Conservation (phyloP, 2,329 filamentous ascomycete genomes). For the Phyllosticta paracitricarpa region DNA sequence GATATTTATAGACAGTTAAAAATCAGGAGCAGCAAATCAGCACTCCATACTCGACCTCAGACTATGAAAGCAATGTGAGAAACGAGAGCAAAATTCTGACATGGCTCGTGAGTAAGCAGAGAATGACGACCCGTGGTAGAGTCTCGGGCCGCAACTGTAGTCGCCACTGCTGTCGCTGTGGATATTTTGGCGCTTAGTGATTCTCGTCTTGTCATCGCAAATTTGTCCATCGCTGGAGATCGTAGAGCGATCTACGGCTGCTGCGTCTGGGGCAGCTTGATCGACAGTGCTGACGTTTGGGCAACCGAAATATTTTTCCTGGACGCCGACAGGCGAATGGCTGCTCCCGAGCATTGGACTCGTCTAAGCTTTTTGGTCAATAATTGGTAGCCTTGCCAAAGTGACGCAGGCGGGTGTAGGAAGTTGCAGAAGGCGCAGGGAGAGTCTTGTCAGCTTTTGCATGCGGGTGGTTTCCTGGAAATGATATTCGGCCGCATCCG, state of each 20-base stretch:
- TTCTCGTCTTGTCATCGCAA: background rate
- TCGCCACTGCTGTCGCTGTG: background rate
- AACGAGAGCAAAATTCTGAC: background rate
- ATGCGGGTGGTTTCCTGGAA: background rate
- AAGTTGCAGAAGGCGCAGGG: background rate
- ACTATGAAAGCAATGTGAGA: background rate
- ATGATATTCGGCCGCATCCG: background rate
- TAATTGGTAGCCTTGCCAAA: background rate
- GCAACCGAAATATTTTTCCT: background rate
- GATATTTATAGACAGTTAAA: background rate
- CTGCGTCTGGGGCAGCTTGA: background rate
- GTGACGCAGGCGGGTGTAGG: background rate
- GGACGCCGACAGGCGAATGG: background rate
- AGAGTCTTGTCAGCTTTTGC: background rate
- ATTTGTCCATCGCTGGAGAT: background rate
- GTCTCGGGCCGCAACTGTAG: background rate
- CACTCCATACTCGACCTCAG: background rate
- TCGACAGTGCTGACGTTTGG: background rate
- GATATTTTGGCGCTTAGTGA: background rate
- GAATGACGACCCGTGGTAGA: background rate
- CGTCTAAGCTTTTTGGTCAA: background rate
- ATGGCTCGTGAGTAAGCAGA: background rate
- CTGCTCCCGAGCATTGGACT: background rate
- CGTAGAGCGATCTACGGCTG: background rate
- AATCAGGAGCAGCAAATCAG: background rate